Evolutionary conservation across 2,329 filamentous ascomycete species (phyloP), one percentile per base, ranked within the genome.

Genomic region (Magnaporthiopsis incrustans): DNA sequence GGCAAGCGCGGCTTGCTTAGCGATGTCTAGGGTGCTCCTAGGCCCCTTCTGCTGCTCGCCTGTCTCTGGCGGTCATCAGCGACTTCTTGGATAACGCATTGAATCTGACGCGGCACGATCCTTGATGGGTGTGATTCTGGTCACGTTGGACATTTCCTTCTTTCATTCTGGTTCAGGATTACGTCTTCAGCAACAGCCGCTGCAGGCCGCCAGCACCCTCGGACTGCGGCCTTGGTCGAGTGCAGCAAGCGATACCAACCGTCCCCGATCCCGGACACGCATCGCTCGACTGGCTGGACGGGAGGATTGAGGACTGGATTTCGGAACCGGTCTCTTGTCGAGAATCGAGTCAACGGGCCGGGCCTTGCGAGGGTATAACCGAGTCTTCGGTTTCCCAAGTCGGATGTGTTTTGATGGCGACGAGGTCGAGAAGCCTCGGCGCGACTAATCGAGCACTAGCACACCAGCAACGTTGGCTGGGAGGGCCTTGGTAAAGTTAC

Each of bases 51-150:
- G 14, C 38, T 25, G 44, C 44, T 53, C 8, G 44, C 18, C 10
- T 60, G 59, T n/a, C 59, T 35, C n/a, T 38, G 59, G n/a, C 32
- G 59, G 15, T 35, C 59, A 60, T 32, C 32, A 60, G 32, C 25
- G 59, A 38, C 33, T 60, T 60, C 25, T 60, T 60, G 59, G 59
- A 60, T 60, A 60, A 27, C 59, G 27, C 30, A 44, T 60, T 27
- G 59, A 60, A 60, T 50, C 33, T 60, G 59, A 25, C n/a, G 59
- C 59, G 35, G 33, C n/a, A 2, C 26, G 22, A 26, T 35, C 33
- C 59, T 35, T 60, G 33, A 26, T 38, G 30, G 30, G 59, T 35
- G 10, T 25, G 59, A 44, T 35, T 60, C 59, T 38, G 59, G 18
- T 38, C 44, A 18, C 50, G 59, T 60, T 60, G 59, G 59, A 60